These are phyloP conservation scores for Hypoxylon sp. DNA, from an alignment of 2,329 filamentous ascomycete species.

Conservation along the genomic window DNA sequence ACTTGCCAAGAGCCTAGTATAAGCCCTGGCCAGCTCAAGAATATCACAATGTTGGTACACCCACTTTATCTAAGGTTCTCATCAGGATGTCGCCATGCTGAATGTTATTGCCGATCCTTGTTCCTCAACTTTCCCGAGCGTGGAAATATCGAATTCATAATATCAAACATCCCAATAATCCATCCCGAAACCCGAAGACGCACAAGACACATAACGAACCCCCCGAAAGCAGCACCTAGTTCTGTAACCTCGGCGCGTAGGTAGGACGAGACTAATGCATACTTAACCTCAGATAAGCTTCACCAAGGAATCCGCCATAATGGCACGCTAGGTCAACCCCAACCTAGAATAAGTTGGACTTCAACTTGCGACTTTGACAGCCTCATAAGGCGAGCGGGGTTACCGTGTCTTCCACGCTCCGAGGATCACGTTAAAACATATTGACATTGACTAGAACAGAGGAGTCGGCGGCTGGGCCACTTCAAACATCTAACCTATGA, in stretches of 20 bases:
- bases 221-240: slow-evolving; percentile 24
- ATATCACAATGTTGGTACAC: slow-evolving; percentile 40
- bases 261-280: slow-evolving; percentile 41
- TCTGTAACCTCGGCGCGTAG: slow-evolving; percentile 10
- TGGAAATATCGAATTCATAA: neutral
- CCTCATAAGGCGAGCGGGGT: slow-evolving; percentile 14
- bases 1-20: slow-evolving; percentile 66
- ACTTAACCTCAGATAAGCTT: slow-evolving; percentile 41
- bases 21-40: slow-evolving; percentile 56
- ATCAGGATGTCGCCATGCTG: neutral
- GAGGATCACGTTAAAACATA: slow-evolving; percentile 27
- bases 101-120: slow-evolving; percentile 8
- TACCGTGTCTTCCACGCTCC: slow-evolving; percentile 9
- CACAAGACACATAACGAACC: slow-evolving; percentile 47
- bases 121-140: slow-evolving; percentile 6
- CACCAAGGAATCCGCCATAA: slow-evolving; percentile 26
- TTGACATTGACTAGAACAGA: slow-evolving; percentile 20
- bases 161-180: slow-evolving; percentile 21
- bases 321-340: slow-evolving; percentile 27
- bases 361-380: slow-evolving; percentile 20
- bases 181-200: slow-evolving; percentile 41
- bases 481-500: slow-evolving; percentile 19
- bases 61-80: slow-evolving; percentile 20
- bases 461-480: slow-evolving; percentile 21
- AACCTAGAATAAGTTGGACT: slow-evolving; percentile 7